These are phyloP conservation scores for Delonix regia DNA, from an alignment of 306 rosid species.

Conservation along the genomic window DNA sequence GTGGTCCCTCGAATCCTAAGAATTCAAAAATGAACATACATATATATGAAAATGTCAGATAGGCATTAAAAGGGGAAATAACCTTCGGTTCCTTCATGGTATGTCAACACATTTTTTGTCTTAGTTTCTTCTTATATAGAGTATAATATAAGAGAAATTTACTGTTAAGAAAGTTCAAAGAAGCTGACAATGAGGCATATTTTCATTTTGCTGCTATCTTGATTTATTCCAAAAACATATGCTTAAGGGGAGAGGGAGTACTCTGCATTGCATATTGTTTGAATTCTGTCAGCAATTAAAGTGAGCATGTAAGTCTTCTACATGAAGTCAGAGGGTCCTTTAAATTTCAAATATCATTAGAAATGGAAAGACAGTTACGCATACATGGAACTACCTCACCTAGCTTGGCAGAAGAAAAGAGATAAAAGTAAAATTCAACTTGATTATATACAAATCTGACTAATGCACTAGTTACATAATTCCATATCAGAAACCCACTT, in stretches of 20 bases:
- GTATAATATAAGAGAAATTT: not conserved
- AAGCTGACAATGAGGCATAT: not conserved
- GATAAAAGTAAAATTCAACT: not conserved
- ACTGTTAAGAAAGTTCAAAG: not conserved
- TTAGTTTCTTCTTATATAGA: not conserved
- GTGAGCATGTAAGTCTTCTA: not conserved
- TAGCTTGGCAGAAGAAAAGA: not conserved
- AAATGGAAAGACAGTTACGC: conserved; percentile 14
- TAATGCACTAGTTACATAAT: not conserved
- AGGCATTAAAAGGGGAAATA: conserved; percentile 4
- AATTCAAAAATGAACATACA: conserved; percentile 21
- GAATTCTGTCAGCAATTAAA: not conserved
- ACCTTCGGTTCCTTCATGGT: not conserved
- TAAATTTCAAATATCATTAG: not conserved
- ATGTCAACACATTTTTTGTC: not conserved
- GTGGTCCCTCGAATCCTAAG: conserved; percentile 81
- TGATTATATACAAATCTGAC: conserved; percentile 3
- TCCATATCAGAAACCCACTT: conserved; percentile 14
- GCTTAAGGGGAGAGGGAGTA: not conserved
- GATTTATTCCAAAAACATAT: not conserved
- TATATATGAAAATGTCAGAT: conserved; percentile 29
- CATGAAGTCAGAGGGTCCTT: not conserved
- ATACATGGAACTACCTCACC: not conserved
- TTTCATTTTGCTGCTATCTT: conserved; percentile 10
- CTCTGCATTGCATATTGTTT: not conserved